A percentile compares a stretch with the other conserved stretches of the same genome.
Evolutionary conservation across 495 filamentous ascomycete species (phyloP).

Genomic region (Penicillium taxi): DNA sequence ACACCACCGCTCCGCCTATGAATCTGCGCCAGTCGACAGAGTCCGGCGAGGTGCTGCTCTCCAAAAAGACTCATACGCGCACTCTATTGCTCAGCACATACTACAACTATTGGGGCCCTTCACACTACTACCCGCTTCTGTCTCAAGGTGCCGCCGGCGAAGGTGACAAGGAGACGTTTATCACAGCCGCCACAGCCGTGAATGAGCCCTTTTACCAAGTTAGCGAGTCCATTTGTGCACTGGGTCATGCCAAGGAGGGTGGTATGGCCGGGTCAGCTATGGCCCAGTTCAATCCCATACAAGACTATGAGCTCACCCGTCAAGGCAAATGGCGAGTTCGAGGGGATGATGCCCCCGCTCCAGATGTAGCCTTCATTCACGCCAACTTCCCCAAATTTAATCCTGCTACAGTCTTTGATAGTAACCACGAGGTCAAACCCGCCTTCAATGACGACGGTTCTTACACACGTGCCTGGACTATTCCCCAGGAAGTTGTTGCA

Average conservation of each 20-base stretch:
- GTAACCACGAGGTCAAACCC: conserved; percentile 25
- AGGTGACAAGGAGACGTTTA: conserved; percentile 52
- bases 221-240: conserved; percentile 21
- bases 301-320: conserved; percentile 21
- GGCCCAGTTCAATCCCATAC: conserved; percentile 32
- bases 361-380: conserved; percentile 40
- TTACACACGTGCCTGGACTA: conserved; percentile 38
- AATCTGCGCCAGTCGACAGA: conserved; percentile 31
- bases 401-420: conserved; percentile 36
- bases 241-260: conserved; percentile 25
- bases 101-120: conserved; percentile 47
- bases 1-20: conserved; percentile 15
- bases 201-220: conserved; percentile 36
- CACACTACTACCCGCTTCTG: conserved; percentile 43
- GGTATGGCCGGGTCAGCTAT: conserved; percentile 28
- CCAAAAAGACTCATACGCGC: conserved; percentile 32
- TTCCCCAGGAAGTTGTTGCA: conserved; percentile 29
- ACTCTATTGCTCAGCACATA: conserved; percentile 45
- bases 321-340: conserved; percentile 13
- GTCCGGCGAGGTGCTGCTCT: conserved; percentile 42
- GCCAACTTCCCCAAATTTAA: conserved; percentile 46
- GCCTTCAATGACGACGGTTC: conserved; percentile 28
- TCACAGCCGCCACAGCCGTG: conserved; percentile 37
- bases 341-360: conserved; percentile 9
- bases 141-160: conserved; percentile 43